Base-by-base conservation (phyloP, 148 eudicot genomes). In the Rhododendron kiyosumense region DNA sequence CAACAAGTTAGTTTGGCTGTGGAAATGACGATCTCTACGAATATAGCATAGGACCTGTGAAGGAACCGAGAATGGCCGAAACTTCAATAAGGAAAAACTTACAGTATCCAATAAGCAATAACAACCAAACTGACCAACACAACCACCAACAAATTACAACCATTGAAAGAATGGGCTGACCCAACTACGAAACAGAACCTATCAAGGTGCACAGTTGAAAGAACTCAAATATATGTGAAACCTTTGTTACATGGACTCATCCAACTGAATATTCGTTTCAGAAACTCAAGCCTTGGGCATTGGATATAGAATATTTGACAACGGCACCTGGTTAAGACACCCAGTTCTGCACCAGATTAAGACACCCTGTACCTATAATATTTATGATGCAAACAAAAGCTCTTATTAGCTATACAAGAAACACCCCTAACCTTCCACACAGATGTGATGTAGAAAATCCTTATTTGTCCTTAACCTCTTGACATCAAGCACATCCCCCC, bases 101-200 rank as follows among this genome's bases (percentile, higher is more conserved):
- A 30, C 30, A 69, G 5, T 67, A 30, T 69, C 75, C 38, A 69
- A 69, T 67, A 52, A 20, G 22, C 63, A 4, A 57, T 22, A 30
- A 30, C 18, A 30, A 30, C 41, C 7, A 28, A 71, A 71, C 76
- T 71, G 38, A 30, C 76, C 83, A 54, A 54, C 28, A 24, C 13
- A 34, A 24, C 24, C 10, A 51, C 41, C n/a, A 54, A 78, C 0
- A 17, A 28, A 59, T 26, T n/a, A 79, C 59, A 24, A 52, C n/a
- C 45, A 32, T 61, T 81, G 67, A 83, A 22, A 67, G 76, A 67
- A 67, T n/a, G 57, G 52, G 85, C 85, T 83, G 36, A 63, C 5
- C 41, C 36, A 83, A 11, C 12, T 12, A 46, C 10, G 36, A 65
- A 13, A 30, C 20, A 15, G 76, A 74, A 48, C 24, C 28, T 32